Base-by-base conservation (phyloP, 805 yeast species). In the Sugiyamaella mastotermitis region DNA sequence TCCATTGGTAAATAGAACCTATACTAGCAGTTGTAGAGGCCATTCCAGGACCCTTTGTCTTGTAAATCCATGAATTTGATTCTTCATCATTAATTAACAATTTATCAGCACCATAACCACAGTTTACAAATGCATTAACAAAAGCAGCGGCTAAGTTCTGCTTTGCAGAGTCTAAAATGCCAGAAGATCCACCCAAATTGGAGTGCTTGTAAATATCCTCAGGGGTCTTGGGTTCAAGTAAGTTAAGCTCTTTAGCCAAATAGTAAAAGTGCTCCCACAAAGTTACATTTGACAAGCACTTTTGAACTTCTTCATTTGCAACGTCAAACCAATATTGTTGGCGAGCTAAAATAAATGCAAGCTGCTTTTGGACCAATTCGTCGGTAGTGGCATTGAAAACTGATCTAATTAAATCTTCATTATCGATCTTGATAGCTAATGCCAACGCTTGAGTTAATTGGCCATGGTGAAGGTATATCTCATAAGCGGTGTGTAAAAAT, bases 71-170 rank as follows among this genome's bases (percentile, higher is more conserved):
- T 9, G 81, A 71, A 40, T 71, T 69, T 45, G 75, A 72, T 45
- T 83, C 90, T 49, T 80, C 85, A 31, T 81, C 80, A 43, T 80
- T 76, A 16, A 52, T 50, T 41, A 88, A 67, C 49, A 84, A 66
- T 56, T 84, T 85, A 59, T 90, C 97, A 35, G 76, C 72, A 43
- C 94, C 87, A 56, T 78, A 92, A 34, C 98, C 99, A 53, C 88
- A 75, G 60, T 92, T 92, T 48, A 87, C 72, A 58, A 88, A 86
- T 5, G 88, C 82, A 56, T 87, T 92, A 35, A 88, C 97, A 60
- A 92, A 90, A n/a, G 92, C 75, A 3, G 94, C 78, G 3, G 97
- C 97, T 52, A 92, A 70, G 56, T 87, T 92, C 62, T 90, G 97
- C 60, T 87, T 88, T 9, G 96, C 95, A 25, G 95, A 83, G 59